A percentile compares a stretch with the other conserved stretches of the same genome.
These are phyloP conservation scores for Phytophthora tubulina DNA, from an alignment of 352 stramenopile genomes.

Conservation along the genomic window DNA sequence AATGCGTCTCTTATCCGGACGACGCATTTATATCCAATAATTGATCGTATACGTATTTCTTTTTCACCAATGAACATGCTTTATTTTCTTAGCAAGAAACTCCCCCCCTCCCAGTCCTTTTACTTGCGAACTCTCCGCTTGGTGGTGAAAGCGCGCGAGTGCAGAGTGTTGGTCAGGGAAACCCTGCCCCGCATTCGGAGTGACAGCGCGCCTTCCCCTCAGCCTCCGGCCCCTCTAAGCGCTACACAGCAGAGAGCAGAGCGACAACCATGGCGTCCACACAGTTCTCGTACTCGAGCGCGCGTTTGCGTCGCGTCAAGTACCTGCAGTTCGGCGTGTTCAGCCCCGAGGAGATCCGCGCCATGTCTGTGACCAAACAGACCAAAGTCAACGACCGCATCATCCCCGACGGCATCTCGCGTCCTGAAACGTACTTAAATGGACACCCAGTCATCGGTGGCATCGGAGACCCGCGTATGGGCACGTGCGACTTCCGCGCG, in stretches of 20 bases:
- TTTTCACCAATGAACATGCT: slow-evolving; percentile 43
- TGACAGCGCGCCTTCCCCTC: neutral
- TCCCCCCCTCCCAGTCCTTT: slow-evolving; percentile 34
- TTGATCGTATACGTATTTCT: neutral
- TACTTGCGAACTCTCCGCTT: slow-evolving; percentile 83
- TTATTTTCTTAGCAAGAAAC: slow-evolving; percentile 25
- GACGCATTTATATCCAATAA: slow-evolving; percentile 17
- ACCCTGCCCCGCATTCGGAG: slow-evolving; percentile 7
- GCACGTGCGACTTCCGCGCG: slow-evolving; percentile 91
- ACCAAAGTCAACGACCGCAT: slow-evolving; percentile 97
- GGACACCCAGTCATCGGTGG: slow-evolving; percentile 98
- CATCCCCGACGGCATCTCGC: slow-evolving; percentile 96
- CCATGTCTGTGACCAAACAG: slow-evolving; percentile 97
- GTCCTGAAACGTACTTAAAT: slow-evolving; percentile 89
- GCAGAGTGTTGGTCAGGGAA: slow-evolving; percentile 41
- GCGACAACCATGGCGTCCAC: slow-evolving; percentile 70
- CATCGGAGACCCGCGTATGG: slow-evolving; percentile 98
- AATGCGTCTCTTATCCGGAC: slow-evolving; percentile 4
- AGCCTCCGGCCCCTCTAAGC: neutral
- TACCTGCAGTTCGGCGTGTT: slow-evolving; percentile 99
- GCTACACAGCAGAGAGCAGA: slow-evolving; percentile 9
- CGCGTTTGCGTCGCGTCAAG: slow-evolving; percentile 95
- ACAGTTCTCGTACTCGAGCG: slow-evolving; percentile 97
- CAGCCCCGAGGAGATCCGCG: slow-evolving; percentile 97
- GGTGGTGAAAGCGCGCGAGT: slow-evolving; percentile 48